Base-by-base conservation (phyloP, 75 land plant genomes). In the Picea sitchensis region DNA sequence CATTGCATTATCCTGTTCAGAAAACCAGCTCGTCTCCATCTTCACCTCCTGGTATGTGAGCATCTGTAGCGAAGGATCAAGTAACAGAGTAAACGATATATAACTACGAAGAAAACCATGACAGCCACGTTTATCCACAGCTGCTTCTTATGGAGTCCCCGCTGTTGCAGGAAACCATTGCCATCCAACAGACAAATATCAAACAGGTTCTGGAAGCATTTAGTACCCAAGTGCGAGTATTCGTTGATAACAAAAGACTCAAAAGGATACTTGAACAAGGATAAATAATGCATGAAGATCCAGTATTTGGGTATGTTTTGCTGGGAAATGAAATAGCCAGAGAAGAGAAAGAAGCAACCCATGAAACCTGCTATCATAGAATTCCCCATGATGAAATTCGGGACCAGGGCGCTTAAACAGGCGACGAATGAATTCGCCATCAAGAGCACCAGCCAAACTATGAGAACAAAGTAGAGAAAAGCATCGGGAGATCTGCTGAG, bases 231-330 rank as follows among this genome's bases (percentile, higher is more conserved):
- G 8, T 77, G 77, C 2, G 90, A 72, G 78, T 87, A 96, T 84
- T 96, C 99, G 69, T 94, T 94, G 23, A 89, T 77, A 72, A 96
- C 47, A 64, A 92, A 86, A 81, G 86, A 88, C 76, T 96, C 99
- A 65, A 90, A 92, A 0, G 98, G 98, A 63, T 96, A 96, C 86
- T 96, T 96, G 83, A 96, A 96, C 85, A 94, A 78, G 1, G 97
- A 94, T 0, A 92, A 8, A 59, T 94, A 96, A 79, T 96, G 96
- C 91, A 92, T 86, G 84, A 91, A 94, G n/a, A 95, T 86, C 99
- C 99, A 96, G 82, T 89, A 94, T 20, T 75, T 58, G 5, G 98
- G 98, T 2, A 92, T 95, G 59, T 72, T 82, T 7, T 87, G 31
- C 84, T 87, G 89, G 7, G 92, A 64, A 77, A 96, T 90, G 90